A percentile compares a stretch with the other conserved stretches of the same genome.
phyloP scores from a whole-genome alignment of 2,329 filamentous ascomycete genomes.

The Ceratocystis variospora region DNA sequence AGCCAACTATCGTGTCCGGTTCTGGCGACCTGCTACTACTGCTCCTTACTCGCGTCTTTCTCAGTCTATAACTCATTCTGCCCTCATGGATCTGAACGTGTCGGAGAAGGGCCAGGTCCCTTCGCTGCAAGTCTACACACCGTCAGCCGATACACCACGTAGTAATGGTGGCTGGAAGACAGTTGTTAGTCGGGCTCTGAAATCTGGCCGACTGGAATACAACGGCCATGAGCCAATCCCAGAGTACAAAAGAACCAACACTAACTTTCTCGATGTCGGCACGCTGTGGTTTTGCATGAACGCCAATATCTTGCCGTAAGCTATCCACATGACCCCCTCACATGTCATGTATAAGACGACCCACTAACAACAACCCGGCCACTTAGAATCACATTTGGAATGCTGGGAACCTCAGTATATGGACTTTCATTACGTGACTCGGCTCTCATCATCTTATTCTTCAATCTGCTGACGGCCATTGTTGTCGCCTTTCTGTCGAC shows the following conservation, averaged over 20 bases:
- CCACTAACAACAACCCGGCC: not conserved
- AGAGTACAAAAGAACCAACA: slow-evolving; percentile 30
- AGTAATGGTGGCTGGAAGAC: not conserved
- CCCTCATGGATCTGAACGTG: not conserved
- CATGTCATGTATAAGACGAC: no score
- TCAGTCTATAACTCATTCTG: not conserved
- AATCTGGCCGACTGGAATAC: not conserved
- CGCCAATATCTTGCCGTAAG: slow-evolving; percentile 34
- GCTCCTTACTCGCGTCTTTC: not conserved
- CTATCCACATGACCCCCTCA: slow-evolving; percentile 6
- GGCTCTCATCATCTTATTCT: slow-evolving; percentile 49
- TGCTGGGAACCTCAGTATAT: slow-evolving; percentile 42
- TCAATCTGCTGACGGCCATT: slow-evolving; percentile 40
- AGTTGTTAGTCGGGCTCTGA: not conserved
- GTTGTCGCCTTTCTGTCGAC: slow-evolving; percentile 44
- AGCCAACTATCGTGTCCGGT: not conserved
- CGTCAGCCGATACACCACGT: not conserved
- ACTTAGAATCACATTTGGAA: slow-evolving; percentile 45
- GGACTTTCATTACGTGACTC: slow-evolving; percentile 43
- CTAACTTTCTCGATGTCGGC: slow-evolving; percentile 33
- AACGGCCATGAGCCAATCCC: slow-evolving; percentile 28
- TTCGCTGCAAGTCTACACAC: not conserved
- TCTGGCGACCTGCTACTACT: not conserved
- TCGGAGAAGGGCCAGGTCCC: not conserved
- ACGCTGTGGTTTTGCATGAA: slow-evolving; percentile 38